Percentiles rank a stretch among this genome's conserved stretches.
Evolutionary conservation across 306 rosid genomes (phyloP).

Genomic region (Prunus mira): DNA sequence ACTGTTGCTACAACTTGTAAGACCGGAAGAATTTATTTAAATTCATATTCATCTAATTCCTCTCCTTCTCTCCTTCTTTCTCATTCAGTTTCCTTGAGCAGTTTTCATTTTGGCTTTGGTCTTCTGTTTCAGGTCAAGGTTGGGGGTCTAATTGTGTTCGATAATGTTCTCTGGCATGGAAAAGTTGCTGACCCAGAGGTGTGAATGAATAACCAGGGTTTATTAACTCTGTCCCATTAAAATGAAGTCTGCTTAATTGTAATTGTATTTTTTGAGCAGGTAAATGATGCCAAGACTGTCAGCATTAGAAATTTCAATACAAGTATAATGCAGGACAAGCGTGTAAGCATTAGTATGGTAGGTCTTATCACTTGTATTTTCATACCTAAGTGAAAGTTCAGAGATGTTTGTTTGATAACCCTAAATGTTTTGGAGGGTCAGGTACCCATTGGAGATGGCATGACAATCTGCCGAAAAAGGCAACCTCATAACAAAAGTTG

Average conservation of each 20-base stretch:
- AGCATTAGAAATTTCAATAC: constrained; percentile 78
- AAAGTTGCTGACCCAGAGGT: constrained; percentile 89
- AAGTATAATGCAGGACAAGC: constrained; percentile 58
- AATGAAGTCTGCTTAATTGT: constrained; percentile 13
- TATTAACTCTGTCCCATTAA: constrained; percentile 4
- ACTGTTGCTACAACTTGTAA: constrained; percentile 70
- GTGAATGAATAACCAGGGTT: constrained; percentile 32
- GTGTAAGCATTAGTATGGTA: constrained; percentile 85
- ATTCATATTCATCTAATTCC: background rate
- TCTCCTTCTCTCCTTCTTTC: background rate
- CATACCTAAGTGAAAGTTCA: constrained; percentile 8
- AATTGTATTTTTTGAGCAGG: constrained; percentile 38
- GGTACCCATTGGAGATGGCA: constrained; percentile 98
- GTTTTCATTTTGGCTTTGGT: background rate
- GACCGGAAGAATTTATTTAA: constrained; percentile 17
- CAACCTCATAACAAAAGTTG: constrained; percentile 15
- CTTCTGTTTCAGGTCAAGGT: constrained; percentile 63
- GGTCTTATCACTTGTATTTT: constrained; percentile 14
- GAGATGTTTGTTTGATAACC: constrained; percentile 14
- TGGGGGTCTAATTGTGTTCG: constrained; percentile 84
- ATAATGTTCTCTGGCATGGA: constrained; percentile 97
- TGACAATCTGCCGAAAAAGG: constrained; percentile 78
- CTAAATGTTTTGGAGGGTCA: constrained; percentile 28
- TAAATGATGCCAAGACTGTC: constrained; percentile 61
- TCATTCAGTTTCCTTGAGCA: background rate